Base-by-base conservation (phyloP, 108 stramenopile genomes). In the Pseudonitzschia multiseries region DNA sequence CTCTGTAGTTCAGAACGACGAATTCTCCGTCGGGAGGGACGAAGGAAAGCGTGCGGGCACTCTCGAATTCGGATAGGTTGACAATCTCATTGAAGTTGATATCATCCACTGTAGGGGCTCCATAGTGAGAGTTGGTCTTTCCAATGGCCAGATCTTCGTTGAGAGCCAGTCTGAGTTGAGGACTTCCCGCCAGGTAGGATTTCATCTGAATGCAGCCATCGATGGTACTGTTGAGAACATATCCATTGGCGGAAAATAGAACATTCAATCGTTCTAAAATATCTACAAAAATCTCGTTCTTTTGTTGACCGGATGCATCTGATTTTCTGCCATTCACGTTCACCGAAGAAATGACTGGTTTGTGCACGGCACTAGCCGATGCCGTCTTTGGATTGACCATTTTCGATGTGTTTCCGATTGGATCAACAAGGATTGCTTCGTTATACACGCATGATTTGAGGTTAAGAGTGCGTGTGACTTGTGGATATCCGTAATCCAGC, bases 241-340 rank as follows among this genome's bases (percentile, higher is more conserved):
- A 98, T 14, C 99, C 99, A 72, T 91, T 98, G 71, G 91, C 86
- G 65, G 95, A 94, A 82, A 99, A 99, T n/a, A 99, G 80, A 42
- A 99, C 96, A 75, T 93, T 98, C 33, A 99, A 81, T 60, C 98
- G 85, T 84, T 99, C 99, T 50, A 99, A 75, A 81, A 99, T 99
- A 78, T 99, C 99, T 20, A 99, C 99, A 83, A 98, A 99, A 50
- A 99, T 99, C 78, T 99, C 99, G 81, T 99, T 99, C 82, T 96
- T 95, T 78, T 97, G 93, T 63, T 90, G 89, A 31, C 71, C 36
- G 32, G 70, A 71, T 36, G 81, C 36, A 26, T 78, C 75, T 18
- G 86, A 78, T 65, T 86, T 90, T 46, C 81, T 72, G 29, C 91
- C 92, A 73, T 84, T 87, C 28, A 75, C 86, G 76, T 92, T 88